Percentiles rank a stretch among this genome's conserved stretches.
Conservation (phyloP, 2,329 filamentous ascomycete species). For the Elsinoe perseae region DNA sequence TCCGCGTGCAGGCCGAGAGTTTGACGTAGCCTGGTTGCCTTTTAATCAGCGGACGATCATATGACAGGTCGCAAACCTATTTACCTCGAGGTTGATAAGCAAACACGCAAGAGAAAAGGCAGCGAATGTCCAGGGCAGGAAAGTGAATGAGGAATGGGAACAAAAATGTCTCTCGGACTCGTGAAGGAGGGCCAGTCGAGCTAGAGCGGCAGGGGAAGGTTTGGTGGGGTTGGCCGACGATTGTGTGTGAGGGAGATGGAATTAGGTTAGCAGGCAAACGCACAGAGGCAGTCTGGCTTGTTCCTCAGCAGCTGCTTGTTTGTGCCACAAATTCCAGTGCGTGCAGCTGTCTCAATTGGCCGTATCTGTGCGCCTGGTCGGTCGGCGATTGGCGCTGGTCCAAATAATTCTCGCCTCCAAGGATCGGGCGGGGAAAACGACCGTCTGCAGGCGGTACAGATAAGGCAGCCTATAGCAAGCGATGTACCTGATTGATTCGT, state of each 20-base stretch:
- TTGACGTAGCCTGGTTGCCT: constrained; percentile 12
- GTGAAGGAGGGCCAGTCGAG: constrained; percentile 10
- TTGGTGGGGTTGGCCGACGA: constrained; percentile 14
- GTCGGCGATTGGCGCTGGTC: constrained; percentile 12
- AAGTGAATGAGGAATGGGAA: not conserved
- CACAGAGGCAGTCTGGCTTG: constrained; percentile 13
- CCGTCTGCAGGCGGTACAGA: not conserved
- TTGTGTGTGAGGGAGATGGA: constrained; percentile 8
- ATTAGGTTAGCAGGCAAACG: constrained; percentile 13
- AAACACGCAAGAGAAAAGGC: not conserved
- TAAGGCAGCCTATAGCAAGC: constrained; percentile 14
- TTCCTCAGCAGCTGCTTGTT: constrained; percentile 12
- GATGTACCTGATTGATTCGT: constrained; percentile 6
- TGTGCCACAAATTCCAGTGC: constrained; percentile 13
- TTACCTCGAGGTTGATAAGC: not conserved
- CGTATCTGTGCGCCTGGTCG: constrained; percentile 12
- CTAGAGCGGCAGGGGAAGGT: constrained; percentile 17
- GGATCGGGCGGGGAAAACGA: constrained; percentile 10
- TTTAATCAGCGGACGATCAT: constrained; percentile 11
- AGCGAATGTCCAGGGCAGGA: not conserved
- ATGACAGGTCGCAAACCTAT: not conserved
- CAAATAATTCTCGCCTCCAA: constrained; percentile 11
- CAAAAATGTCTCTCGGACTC: constrained; percentile 12
- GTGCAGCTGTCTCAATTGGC: constrained; percentile 14
- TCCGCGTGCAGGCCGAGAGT: constrained; percentile 7